Evolutionary conservation across 202 grass and related monocot genomes (phyloP).

Genomic region (Zizania palustris): DNA sequence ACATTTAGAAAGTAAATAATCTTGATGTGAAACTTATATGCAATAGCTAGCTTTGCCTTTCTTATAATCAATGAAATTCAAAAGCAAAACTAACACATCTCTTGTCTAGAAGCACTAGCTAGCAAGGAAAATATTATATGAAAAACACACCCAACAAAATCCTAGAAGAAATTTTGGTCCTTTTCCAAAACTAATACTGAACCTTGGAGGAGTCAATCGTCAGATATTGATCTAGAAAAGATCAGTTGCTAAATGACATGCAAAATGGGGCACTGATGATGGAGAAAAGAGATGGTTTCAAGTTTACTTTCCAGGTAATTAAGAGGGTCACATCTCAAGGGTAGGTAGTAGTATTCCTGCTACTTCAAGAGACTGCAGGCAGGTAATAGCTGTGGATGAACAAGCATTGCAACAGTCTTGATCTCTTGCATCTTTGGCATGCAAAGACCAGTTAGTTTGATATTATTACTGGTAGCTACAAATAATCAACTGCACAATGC

Average conservation of each 20-base stretch:
- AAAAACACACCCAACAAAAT: too few relatives aligned
- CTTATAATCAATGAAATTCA: too few relatives aligned
- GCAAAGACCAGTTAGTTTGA: not conserved
- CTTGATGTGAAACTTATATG: not conserved
- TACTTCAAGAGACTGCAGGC: slow-evolving; percentile 23
- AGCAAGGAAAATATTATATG: too few relatives aligned
- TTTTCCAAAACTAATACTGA: not conserved
- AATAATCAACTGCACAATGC: not conserved
- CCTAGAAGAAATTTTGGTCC: not conserved
- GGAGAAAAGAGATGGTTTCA: slow-evolving; percentile 32
- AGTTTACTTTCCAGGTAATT: slow-evolving; percentile 42
- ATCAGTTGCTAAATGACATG: slow-evolving; percentile 17
- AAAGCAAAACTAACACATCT: too few relatives aligned
- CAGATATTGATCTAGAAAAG: slow-evolving; percentile 4
- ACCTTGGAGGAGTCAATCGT: slow-evolving; percentile 5
- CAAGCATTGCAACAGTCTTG: slow-evolving; percentile 24
- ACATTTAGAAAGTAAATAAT: not conserved
- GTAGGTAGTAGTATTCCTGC: slow-evolving; percentile 38
- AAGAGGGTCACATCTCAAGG: slow-evolving; percentile 54
- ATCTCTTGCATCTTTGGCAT: slow-evolving; percentile 18
- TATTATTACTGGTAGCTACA: not conserved
- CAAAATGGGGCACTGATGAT: slow-evolving; percentile 30
- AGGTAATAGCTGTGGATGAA: slow-evolving; percentile 38
- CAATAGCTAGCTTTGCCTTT: too few relatives aligned
- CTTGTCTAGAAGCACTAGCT: too few relatives aligned